Evolutionary conservation across 768 basidiomycete species (phyloP).

Genomic region (Podaxis sp.): DNA sequence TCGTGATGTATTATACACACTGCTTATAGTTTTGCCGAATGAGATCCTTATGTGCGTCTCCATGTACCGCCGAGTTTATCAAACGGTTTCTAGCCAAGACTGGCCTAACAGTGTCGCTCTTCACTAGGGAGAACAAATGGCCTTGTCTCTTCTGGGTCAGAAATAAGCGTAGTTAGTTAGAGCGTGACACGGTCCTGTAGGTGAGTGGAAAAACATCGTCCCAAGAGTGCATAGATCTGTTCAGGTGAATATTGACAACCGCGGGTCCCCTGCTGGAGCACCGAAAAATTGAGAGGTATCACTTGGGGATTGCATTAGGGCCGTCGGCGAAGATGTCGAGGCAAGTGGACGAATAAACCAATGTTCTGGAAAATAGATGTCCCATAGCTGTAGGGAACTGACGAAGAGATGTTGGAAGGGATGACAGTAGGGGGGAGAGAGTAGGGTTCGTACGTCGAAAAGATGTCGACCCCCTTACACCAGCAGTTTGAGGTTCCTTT

Average conservation of each 20-base stretch:
- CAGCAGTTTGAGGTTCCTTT: conserved; percentile 75
- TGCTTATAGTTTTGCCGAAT: not conserved
- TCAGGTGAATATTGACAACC: conserved; percentile 78
- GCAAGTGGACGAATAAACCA: conserved; percentile 78
- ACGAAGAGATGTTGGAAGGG: conserved; percentile 63
- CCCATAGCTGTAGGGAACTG: conserved; percentile 91
- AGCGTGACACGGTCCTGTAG: conserved; percentile 86
- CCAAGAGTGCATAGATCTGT: conserved; percentile 81
- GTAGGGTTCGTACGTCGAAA: conserved; percentile 66
- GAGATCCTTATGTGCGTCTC: not conserved
- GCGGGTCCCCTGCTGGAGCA: conserved; percentile 34
- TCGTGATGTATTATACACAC: not conserved
- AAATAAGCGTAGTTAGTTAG: conserved; percentile 81
- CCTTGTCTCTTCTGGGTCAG: conserved; percentile 57
- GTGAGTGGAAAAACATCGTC: conserved; percentile 82
- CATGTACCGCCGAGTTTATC: not conserved
- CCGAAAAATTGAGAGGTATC: not conserved
- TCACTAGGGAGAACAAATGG: conserved; percentile 60
- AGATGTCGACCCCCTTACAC: conserved; percentile 57
- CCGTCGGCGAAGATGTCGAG: conserved; percentile 48
- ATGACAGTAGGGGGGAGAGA: conserved; percentile 38
- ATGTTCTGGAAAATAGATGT: conserved; percentile 88
- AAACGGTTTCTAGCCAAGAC: conserved; percentile 26
- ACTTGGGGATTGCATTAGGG: conserved; percentile 17
- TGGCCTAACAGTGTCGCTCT: too few species aligned